Percentiles rank a stretch among this genome's conserved stretches.
Evolutionary conservation across 495 filamentous ascomycete genomes (phyloP).

Genomic region (Xylaria palmicola): DNA sequence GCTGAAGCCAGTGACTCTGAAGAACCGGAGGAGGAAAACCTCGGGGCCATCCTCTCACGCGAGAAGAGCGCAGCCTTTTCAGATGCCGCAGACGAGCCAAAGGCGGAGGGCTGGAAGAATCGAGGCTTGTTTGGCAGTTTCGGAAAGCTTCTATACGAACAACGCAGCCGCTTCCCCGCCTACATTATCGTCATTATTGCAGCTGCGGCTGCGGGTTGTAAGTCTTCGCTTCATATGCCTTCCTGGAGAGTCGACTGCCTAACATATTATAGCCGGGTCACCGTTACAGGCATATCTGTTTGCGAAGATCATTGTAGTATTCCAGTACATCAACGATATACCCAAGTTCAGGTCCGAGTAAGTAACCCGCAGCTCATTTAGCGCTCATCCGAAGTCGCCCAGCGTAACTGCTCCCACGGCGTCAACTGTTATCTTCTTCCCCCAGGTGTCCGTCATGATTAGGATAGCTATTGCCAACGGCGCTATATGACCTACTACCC

Average conservation of each 20-base stretch:
- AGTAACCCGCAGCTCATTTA: not conserved
- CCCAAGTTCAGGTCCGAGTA: slow-evolving; percentile 23
- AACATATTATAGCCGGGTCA: slow-evolving; percentile 26
- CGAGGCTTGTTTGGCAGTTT: slow-evolving; percentile 44
- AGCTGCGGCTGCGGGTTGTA: slow-evolving; percentile 38
- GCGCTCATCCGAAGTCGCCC: not conserved
- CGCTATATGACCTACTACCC: not conserved
- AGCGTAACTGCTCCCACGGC: not conserved
- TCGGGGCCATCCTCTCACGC: slow-evolving; percentile 38
- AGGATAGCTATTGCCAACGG: not conserved
- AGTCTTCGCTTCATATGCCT: not conserved
- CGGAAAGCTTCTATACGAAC: slow-evolving; percentile 47
- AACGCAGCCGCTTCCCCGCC: slow-evolving; percentile 36
- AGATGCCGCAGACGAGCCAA: slow-evolving; percentile 23
- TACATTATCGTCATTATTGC: slow-evolving; percentile 38
- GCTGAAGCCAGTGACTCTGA: slow-evolving; percentile 26
- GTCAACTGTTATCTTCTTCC: no score
- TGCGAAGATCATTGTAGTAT: slow-evolving; percentile 42
- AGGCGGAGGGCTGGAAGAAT: slow-evolving; percentile 31
- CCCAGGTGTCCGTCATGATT: not conserved
- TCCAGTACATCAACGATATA: slow-evolving; percentile 25
- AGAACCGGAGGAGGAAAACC: slow-evolving; percentile 40
- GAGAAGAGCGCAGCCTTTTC: slow-evolving; percentile 48
- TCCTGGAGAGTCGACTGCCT: slow-evolving; percentile 2
- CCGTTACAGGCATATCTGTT: slow-evolving; percentile 49